Evolutionary conservation across 805 yeast species (phyloP), one percentile per base, ranked within the genome.

Genomic region (Starmerella apicola): DNA sequence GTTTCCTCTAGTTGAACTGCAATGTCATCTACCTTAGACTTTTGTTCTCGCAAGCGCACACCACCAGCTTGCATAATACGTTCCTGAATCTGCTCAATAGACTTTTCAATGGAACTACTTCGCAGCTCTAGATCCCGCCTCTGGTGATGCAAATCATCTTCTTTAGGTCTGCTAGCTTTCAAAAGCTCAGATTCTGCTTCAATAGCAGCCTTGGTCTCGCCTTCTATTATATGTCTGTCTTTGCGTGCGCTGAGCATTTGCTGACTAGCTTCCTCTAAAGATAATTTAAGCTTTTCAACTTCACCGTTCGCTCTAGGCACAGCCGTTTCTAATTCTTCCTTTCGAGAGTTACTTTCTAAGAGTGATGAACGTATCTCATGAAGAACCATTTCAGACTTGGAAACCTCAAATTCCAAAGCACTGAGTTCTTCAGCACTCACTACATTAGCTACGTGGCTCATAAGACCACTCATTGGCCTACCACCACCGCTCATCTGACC

Each of bases 401-500:
- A 41, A 4, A 45, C 40, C 33, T 43, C 36, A 20, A 32, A 20
- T 22, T 47, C 53, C 26, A 45, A 31, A 15, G 13, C 33, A n/a
- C 43, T 51, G 17, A 45, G 24, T 22, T 45, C 51, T 9, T 38
- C 53, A 1, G 45, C 34, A 10, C 39, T 20, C 6, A 49, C 37
- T 9, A 38, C 10, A 3, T 32, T 41, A 1, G 23, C 37, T 6
- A 9, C 13, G 3, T 38, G 36, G 1, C 48, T 38, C 94, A 91
- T 84, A 2, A 80, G 78, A 5, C 97, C 98, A 37, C 70, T 70
- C 7, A 68, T 71, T 29, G 70, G 52, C 4, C 49, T 65, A 38
- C 97, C 98, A 61, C 99, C 99, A 52, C 99, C 99, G 34, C 94
- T 76, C 78, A 93, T 77, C 1, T 96, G 82, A 59, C 99, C 99